phyloP scores from a whole-genome alignment of 352 stramenopile species.

The Pythium chondricola region DNA sequence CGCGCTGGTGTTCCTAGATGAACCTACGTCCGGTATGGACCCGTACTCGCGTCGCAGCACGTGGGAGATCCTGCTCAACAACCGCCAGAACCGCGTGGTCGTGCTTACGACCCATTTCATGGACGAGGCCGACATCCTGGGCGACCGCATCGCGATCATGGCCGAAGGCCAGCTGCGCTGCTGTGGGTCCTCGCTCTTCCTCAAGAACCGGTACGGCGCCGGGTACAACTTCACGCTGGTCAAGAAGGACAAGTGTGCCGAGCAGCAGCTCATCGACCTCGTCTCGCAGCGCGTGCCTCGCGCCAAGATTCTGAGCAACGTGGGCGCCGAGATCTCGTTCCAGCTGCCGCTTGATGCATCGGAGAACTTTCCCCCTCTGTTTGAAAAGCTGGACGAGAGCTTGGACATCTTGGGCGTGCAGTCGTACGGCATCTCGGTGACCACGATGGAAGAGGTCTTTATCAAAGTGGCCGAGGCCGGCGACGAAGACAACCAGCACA shows the following conservation, averaged over 20 bases:
- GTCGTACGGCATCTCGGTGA: conserved; percentile 74
- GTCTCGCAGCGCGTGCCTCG: conserved; percentile 23
- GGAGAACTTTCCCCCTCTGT: conserved; percentile 37
- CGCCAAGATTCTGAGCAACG: conserved; percentile 41
- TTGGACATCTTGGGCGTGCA: conserved; percentile 27
- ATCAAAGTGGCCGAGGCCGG: conserved; percentile 53
- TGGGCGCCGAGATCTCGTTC: conserved; percentile 53
- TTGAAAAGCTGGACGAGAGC: conserved; percentile 39
- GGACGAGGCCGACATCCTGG: conserved; percentile 89
- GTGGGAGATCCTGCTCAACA: conserved; percentile 69
- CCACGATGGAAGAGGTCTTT: conserved; percentile 76
- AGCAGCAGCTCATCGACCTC: conserved; percentile 28
- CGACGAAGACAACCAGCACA: conserved; percentile 45
- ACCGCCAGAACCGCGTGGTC: conserved; percentile 50
- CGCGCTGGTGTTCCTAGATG: conserved; percentile 79
- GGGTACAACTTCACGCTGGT: conserved; percentile 69
- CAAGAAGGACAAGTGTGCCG: conserved; percentile 29
- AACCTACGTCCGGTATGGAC: conserved; percentile 93
- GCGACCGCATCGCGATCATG: conserved; percentile 79
- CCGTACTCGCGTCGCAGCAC: conserved; percentile 90
- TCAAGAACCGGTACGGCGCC: conserved; percentile 62
- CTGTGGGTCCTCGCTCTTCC: conserved; percentile 58
- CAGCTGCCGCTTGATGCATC: conserved; percentile 46
- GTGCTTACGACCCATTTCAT: conserved; percentile 94
- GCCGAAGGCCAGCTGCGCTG: conserved; percentile 53